A percentile compares a stretch with the other conserved stretches of the same genome.
phyloP scores from a whole-genome alignment of 305 asterid species.

The Fraxinus nigra region DNA sequence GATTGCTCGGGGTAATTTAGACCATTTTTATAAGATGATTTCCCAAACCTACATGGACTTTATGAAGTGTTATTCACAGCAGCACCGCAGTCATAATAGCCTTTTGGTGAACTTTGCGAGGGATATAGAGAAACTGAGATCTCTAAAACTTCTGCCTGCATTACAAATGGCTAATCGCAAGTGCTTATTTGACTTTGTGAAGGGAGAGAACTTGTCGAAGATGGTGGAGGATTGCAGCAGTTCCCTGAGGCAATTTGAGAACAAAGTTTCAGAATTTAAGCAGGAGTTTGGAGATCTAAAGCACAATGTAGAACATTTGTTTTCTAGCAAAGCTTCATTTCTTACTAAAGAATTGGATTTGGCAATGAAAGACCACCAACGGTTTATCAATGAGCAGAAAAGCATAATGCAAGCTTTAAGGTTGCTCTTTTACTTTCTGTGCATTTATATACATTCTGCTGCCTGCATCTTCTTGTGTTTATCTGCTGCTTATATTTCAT shows the following conservation, averaged over 20 bases:
- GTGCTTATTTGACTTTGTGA: constrained; percentile 83
- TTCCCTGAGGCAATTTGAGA: constrained; percentile 89
- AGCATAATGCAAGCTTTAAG: constrained; percentile 95
- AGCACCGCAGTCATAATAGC: constrained; percentile 64
- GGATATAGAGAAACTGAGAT: constrained; percentile 75
- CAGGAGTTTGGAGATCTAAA: constrained; percentile 85
- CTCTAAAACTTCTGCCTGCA: constrained; percentile 65
- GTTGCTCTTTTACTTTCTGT: constrained; percentile 38
- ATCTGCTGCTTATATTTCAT: background rate
- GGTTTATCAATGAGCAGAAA: constrained; percentile 69
- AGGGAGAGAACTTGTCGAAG: constrained; percentile 80
- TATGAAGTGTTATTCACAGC: constrained; percentile 70
- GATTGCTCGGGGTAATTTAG: constrained; percentile 81
- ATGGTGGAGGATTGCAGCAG: constrained; percentile 73
- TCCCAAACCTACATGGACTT: constrained; percentile 72
- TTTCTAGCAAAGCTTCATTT: constrained; percentile 68
- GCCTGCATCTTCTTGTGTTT: background rate
- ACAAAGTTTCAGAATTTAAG: constrained; percentile 81
- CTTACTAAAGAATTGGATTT: constrained; percentile 66
- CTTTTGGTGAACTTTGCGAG: constrained; percentile 67
- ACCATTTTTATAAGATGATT: constrained; percentile 76
- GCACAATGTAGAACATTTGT: constrained; percentile 66
- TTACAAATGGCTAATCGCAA: constrained; percentile 61
- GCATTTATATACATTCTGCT: background rate
- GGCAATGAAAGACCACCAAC: constrained; percentile 67